Base-by-base conservation (phyloP, 164 flowering plant species). In the Saururus chinensis region DNA sequence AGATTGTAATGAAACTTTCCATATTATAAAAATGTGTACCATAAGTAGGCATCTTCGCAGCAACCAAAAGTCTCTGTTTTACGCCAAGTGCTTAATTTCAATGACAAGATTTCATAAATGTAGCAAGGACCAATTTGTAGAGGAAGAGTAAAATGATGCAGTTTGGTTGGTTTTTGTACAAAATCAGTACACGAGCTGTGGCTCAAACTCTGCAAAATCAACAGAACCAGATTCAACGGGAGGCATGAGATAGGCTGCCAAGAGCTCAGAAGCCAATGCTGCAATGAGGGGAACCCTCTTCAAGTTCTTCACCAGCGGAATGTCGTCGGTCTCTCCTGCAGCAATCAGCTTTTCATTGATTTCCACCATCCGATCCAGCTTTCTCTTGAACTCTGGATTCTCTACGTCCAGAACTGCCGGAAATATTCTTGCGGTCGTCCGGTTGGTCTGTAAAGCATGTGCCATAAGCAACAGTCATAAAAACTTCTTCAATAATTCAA, bases 321-420 rank as follows among this genome's bases (percentile, higher is more conserved):
- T 76, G 61, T 85, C 98, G 0, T 83, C 68, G 19, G 56, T 79
- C 65, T 86, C 81, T n/a, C 89, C 84, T n/a, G 80, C 73, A 1
- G 96, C 93, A 40, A 78, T 9, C 48, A 92, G 63, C 75, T 87
- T 71, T 73, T 76, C 20, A 74, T 87, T 89, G 45, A 92, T 92
- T 75, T 73, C 95, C 58, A 88, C 98, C 98, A 92, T 92, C 24
- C 92, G 24, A 57, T 92, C 95, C 77, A 92, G 70, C 81, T 81
- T 92, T 76, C 88, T 80, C 83, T 88, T 89, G 84, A 92, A 92
- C 70, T 92, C 98, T 7, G 96, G 96, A 79, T 92, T 92, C 85
- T 89, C 98, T 40, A 92, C 98, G 48, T 92, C 97, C 42, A 74
- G 73, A 59, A 93, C 98, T 6, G 98, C 98, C 10, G 97, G 97